These are phyloP conservation scores for Dactylonectria macrodidyma DNA, from an alignment of 2,329 filamentous ascomycete genomes.

Conservation along the genomic window DNA sequence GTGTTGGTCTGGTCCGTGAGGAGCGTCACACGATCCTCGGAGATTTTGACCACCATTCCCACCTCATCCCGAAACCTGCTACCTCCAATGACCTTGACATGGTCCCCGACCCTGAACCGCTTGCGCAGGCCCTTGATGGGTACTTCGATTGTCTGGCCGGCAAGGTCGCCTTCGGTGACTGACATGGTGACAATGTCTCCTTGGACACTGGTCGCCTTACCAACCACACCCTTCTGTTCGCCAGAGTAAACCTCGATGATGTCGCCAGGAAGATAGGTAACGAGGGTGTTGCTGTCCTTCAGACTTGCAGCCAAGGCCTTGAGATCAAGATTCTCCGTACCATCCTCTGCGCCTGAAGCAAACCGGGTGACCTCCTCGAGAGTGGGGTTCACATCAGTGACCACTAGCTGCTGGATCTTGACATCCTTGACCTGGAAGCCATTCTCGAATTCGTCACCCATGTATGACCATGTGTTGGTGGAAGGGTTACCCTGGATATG, in stretches of 20 bases:
- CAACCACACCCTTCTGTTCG: conserved; percentile 92
- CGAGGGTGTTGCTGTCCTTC: conserved; percentile 85
- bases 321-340: conserved; percentile 93
- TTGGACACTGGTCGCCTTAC: conserved; percentile 87
- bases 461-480: conserved; percentile 86
- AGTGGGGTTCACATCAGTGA: conserved; percentile 91
- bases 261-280: conserved; percentile 92
- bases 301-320: conserved; percentile 91
- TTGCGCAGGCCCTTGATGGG: conserved; percentile 94
- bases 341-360: conserved; percentile 88
- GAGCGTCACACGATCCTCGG: conserved; percentile 91
- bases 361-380: conserved; percentile 98
- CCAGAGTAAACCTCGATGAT: conserved; percentile 97
- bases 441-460: conserved; percentile 90
- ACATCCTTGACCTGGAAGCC: conserved; percentile 96
- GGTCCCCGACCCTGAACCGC: conserved; percentile 92
- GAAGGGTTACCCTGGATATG: conserved; percentile 77
- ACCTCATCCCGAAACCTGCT: conserved; percentile 96
- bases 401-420: conserved; percentile 88
- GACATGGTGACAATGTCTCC: conserved; percentile 92
- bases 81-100: conserved; percentile 98
- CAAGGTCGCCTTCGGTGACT: conserved; percentile 86
- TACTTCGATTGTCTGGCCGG: conserved; percentile 90
- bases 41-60: conserved; percentile 95
- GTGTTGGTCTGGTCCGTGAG: conserved; percentile 93